Base-by-base conservation (phyloP, 1,139 yeast species). In the Suhomyces yuchorum region DNA sequence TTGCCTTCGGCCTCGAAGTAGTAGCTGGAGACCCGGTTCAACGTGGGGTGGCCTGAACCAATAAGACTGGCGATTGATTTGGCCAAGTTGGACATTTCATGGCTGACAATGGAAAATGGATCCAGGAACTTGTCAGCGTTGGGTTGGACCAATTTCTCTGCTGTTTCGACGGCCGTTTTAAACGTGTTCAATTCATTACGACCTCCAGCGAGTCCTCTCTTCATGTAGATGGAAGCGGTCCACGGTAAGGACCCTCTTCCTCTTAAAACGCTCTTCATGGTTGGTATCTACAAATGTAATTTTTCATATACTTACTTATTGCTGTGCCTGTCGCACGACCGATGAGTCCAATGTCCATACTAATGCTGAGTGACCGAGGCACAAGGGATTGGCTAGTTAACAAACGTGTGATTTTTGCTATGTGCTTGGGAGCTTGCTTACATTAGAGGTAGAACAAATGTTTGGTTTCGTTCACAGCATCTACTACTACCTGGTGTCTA, bases 1-100 rank as follows among this genome's bases (percentile, higher is more conserved):
- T 93, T 93, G 8, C 99, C 99, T 63, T 92, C 97, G 18, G 95
- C 89, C 66, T 92, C 97, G 59, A 95, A 92, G 68, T 93, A 93
- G 69, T 95, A 93, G 42, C 92, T 83, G 22, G 96, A 86, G 4
- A 92, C 96, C 57, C 96, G 77, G 67, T 92, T 91, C 50, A 93
- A 75, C 5, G 95, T 85, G 1, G 98, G 97, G 62, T 92, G 97
- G 7, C 96, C 96, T 0, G 96, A 86, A 1, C 98, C 97, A 50
- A 93, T 84, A 50, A 93, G 76, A 28, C 78, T 73, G 42, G 96
- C 96, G 53, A 93, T 95, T 61, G 91, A 90, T 62, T 82, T 82
- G 28, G 97, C 97, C 60, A 93, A 71, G 38, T 82, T 84, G 18
- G 93, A 85, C 99, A 93, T 93, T 63, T 93, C 99, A 58, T 87